Evolutionary conservation across 148 eudicot genomes (phyloP), one percentile per base, ranked within the genome.

Genomic region (Cornus controversa): DNA sequence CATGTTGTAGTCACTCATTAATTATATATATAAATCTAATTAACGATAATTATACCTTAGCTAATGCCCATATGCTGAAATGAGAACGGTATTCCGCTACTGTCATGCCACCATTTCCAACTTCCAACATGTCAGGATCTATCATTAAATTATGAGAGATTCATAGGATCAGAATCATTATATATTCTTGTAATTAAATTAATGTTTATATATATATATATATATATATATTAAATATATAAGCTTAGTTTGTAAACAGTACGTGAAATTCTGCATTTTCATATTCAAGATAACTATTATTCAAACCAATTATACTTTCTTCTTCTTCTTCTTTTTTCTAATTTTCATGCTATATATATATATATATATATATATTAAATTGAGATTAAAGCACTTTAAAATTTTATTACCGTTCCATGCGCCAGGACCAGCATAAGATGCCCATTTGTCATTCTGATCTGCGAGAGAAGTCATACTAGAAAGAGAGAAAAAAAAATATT

Each of bases 41-140:
- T n/a, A n/a, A n/a, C n/a, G n/a, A n/a, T n/a, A n/a, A n/a, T n/a
- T 37, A 25, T 76, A 93, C 99, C 80, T 95, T 93, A 8, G 75
- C 83, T 66, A 95, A 82, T 74, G 99, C 99, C 99, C 99, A 95
- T 31, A 95, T 90, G 86, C 97, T 93, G 73, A 95, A 93, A 82
- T 95, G 98, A 8, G 94, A 85, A 50, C 94, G 90, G 68, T 95
- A 95, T 77, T 95, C 99, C 25, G 79, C 82, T 1, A 42, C 45
- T 24, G 88, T 91, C 99, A 95, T 95, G n/a, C 96, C 97, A 58
- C 96, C 99, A 62, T 95, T 95, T 20, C 97, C 99, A 24, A 95
- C 93, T 85, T 95, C 99, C 67, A 95, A 83, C 99, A 95, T 95
- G 80, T 95, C 97, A 2, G 99, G 99, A 82, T 95, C 97, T 95